Base-by-base conservation (phyloP, 306 rosid genomes). In the Cucumis melo region DNA sequence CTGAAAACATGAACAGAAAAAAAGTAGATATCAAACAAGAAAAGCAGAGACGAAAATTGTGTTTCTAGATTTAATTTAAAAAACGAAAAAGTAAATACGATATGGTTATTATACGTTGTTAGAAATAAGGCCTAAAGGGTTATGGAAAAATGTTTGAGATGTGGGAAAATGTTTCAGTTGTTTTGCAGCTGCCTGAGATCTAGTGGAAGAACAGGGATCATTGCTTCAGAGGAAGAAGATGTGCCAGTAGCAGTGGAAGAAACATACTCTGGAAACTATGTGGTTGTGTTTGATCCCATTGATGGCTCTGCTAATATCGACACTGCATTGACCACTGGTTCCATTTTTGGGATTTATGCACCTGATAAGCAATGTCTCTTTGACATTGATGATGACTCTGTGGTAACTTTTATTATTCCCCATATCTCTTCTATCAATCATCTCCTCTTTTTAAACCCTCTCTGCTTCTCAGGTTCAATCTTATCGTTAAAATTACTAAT, bases 221-320 rank as follows among this genome's bases (percentile, higher is more conserved):
- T 84, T 60, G 85, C 87, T 5, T 84, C 87, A 2, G 85, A 84
- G 77, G 87, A 84, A 74, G 87, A 84, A 76, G 85, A 81, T 42
- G 63, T 84, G 15, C 87, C 87, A 10, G 85, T 84, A 48, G 87
- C 87, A 3, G 87, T 84, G 24, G 87, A 84, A 74, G 85, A 84
- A 73, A 84, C 85, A 0, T 84, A 79, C 78, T 84, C 83, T 20
- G 85, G 87, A 63, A 77, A 84, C 83, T 84, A 84, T 62, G 78
- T 84, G 8, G 85, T 81, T 23, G 85, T 84, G 54, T 81, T 84
- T 53, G 87, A 84, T 57, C 87, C 87, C 21, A 81, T 84, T 50
- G 87, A 84, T 62, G 85, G 87, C 55, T 84, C 85, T 29, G 81
- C 87, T 44, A 84, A 84, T 34, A 84, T 84, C 4, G 87, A 84